Base-by-base conservation (phyloP, 1,284 basidiomycete species). In the Stygiomarasmius scandens region DNA sequence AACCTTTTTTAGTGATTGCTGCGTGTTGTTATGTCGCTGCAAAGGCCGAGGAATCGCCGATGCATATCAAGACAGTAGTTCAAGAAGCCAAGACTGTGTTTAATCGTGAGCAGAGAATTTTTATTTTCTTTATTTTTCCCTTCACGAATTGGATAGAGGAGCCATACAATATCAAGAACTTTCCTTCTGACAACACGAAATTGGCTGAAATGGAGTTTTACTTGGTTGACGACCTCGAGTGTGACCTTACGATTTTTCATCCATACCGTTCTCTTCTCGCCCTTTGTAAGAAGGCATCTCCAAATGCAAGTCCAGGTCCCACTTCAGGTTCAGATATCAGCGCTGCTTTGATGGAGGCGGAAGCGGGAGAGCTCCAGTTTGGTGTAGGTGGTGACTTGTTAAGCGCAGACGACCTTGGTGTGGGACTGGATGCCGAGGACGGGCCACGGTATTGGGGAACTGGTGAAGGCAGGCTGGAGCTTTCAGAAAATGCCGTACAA, bases 151-250 rank as follows among this genome's bases (percentile, higher is more conserved):
- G 1, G 10, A 12, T 32, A 56, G 55, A 56, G 85, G 83, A 79
- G 41, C 84, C 84, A 66, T 90, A 90, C 64, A 83, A 82, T 14
- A 77, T 90, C 66, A 90, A 91, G 67, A 75, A 83, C 32, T 94
- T 96, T 66, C 87, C 92, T 0, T 83, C 87, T 0, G 95, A 98
- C 69, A 89, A 94, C 64, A 84, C 89, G n/a, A 94, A 93, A 67
- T 77, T 99, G 4, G 96, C 96, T 3, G 96, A 98, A 72, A 98
- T 98, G 96, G 96, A 98, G 72, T 98, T 98, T 74, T 98, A 98
- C 74, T 85, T 99, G 14, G 86, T 99, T 20, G 94, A 95, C 67
- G 96, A 98, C 70, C 84, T 99, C 43, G 95, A 97, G 71, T 98
- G 96, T 67, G 95, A 98, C 73, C 78, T 99, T 43, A 85, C 91